Base-by-base conservation (phyloP, 208 protist genomes). In the Porcisia hertigi region DNA sequence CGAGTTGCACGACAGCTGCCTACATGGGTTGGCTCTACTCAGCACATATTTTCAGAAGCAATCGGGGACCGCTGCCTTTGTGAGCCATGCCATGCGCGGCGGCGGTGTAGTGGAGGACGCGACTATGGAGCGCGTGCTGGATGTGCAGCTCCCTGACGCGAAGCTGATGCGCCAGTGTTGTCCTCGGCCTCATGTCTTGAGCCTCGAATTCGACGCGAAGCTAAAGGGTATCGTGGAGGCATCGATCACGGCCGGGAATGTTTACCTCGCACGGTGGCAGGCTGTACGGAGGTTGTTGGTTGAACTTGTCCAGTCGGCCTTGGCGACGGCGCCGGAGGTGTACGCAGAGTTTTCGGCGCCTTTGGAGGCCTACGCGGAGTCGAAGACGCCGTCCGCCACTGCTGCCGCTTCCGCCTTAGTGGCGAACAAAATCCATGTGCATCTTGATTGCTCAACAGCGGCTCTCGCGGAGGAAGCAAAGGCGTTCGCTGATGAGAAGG, bases 111-210 rank as follows among this genome's bases (percentile, higher is more conserved):
- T 91, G 23, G 77, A 86, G 69, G 71, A 77, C n/a, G 55, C 76
- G 30, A 75, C 72, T 52, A 60, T 91, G 74, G 69, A 81, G 25
- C 77, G 81, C 16, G 78, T 86, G 23, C 45, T 87, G 23, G 86
- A 90, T 53, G 62, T 87, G 39, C 69, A 80, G n/a, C 54, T 62
- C 59, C 70, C 64, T 20, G 80, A 82, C 49, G 78, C 9, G 34
- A 66, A 60, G n/a, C 18, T 57, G 72, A 41, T 78, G 66, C 66
- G 25, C 2, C 55, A 74, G 2, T 36, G n/a, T 1, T n/a, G 74
- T 39, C 59, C 25, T 20, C 66, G 64, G 3, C 49, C 63, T 12
- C 69, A 54, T 14, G 45, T 23, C 25, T 34, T 62, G 34, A 69
- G 58, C 47, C 57, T 57, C 7, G 62, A 52, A 1, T 57, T 82